Base-by-base conservation (phyloP, 2,329 filamentous ascomycete genomes). In the Aspergillus sp. region DNA sequence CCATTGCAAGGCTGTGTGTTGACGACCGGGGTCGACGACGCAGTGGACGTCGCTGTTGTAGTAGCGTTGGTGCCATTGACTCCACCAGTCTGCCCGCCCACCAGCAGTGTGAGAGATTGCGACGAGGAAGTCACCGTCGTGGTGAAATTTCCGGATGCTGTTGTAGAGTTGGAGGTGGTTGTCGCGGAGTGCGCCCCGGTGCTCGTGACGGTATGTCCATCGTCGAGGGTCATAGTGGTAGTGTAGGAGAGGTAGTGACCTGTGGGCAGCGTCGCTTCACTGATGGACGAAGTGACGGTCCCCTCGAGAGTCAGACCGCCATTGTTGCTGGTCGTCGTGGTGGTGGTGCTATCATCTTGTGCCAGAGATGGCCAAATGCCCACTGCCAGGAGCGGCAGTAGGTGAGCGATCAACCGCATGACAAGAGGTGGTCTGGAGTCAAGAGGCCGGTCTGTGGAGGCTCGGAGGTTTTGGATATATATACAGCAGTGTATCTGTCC, bases 1-100 rank as follows among this genome's bases (percentile, higher is more conserved):
- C 87, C 87, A 76, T 96, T 96, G 81, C 91, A 96, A 4, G 90
- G 87, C 61, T 87, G 86, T 0, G 90, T 93, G 74, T 93, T 94
- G 49, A 84, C 85, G 1, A 72, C 77, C 13, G 73, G 72, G 25
- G 77, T 65, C 25, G 66, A 75, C n/a, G 72, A 73, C 13, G 75
- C 69, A 3, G 77, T 77, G 10, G 78, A 73, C 11, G 82, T 80
- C 39, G 75, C 73, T 39, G 80, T 82, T n/a, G 70, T 72, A 62
- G 82, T 83, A 2, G 80, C 77, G 38, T 81, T 82, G 8, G 77
- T 78, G 27, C 75, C 74, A 57, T 83, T 83, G 42, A 81, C 80
- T 30, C 82, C 82, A 23, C 82, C 68, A 38, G 79, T 80, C 2
- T 77, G 71, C 17, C 71, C 68, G 10, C 78, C 78, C 6, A 75